Base-by-base conservation (phyloP, 2,329 filamentous ascomycete genomes). In the Fusarium odoratissimum region DNA sequence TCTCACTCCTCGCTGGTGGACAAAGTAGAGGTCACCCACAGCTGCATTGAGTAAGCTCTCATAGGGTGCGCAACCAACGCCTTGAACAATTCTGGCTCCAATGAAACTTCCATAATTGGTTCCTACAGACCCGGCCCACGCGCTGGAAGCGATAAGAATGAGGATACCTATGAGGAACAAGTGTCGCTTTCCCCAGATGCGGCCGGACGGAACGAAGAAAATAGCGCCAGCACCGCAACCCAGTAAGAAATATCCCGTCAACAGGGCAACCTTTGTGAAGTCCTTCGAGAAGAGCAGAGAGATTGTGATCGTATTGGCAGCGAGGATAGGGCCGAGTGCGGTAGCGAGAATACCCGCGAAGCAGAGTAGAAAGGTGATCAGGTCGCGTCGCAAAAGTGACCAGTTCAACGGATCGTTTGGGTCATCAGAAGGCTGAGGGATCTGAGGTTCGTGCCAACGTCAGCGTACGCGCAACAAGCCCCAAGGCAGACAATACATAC, bases 141-240 rank as follows among this genome's bases (percentile, higher is more conserved):
- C 89, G 73, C 91, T 93, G 64, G 92, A 92, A 46, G 88, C 85
- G 45, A 97, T 88, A 76, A 97, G 87, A 64, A 97, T 86, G 52
- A 93, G 72, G 49, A 91, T 91, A 12, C 94, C 95, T 5, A 97
- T 76, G 31, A 98, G 83, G 80, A 97, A 98, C 21, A 95, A 84
- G 84, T 98, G 95, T 44, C 95, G 89, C 82, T 97, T 98, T 42
- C 95, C 95, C 93, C 94, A 98, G 71, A 98, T 92, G 64, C 95
- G 90, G 25, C 93, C 94, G 2, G 92, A 93, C 1, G 95, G 93
- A 6, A 98, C 95, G 82, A 95, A 95, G 72, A 98, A 86, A 80
- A 96, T 90, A 56, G 93, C 95, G 2, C 92, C 92, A 19, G 94
- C 85, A 16, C 94, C 95, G 6, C 94, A 93, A 25, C 94, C 95